Base-by-base conservation (phyloP, 306 rosid species). In the Trichosanthes cucumerina region DNA sequence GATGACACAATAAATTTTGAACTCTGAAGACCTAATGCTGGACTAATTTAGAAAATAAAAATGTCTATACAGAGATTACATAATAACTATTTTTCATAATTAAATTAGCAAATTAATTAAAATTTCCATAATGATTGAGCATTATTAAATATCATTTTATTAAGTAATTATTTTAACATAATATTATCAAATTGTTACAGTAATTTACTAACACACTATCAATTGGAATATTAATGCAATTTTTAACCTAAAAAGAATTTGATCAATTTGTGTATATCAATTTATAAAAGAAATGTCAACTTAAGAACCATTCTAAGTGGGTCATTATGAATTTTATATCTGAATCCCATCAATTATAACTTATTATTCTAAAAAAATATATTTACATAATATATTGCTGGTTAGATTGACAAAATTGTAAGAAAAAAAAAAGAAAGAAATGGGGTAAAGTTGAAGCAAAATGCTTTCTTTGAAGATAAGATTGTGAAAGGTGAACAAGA, bases 381-480 rank as follows among this genome's bases (percentile, higher is more conserved):
- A 0, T 53, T 23, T 57, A 23, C 23, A 21, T 59, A 14, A 28
- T 1, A 60, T 14, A 28, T 62, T 14, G 65, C 14, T 58, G 18
- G 65, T 58, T 9, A 58, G 36, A 58, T 62, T 7, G 41, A 14
- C 3, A 64, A 64, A 64, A 19, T 16, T 34, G 24, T 0, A 64
- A 36, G 43, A 7, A n/a, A 21, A 21, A 21, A 16, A 7, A 19
- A 18, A 0, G 74, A n/a, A 68, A 19, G 15, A 47, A 70, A 41
- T 46, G n/a, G 38, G 59, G 77, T 72, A 72, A 72, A 47, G 59
- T 47, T 26, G 77, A 72, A 72, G 77, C 77, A 71, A 72, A 44
- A 70, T 44, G 76, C 12, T 12, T 5, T 43, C 54, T 8, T 68
- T 15, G 24, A 47, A 47, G 43, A 26, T 72, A 72, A 28, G 43